Evolutionary conservation across 306 rosid species (phyloP).

Genomic region (Lathyrus sativus): DNA sequence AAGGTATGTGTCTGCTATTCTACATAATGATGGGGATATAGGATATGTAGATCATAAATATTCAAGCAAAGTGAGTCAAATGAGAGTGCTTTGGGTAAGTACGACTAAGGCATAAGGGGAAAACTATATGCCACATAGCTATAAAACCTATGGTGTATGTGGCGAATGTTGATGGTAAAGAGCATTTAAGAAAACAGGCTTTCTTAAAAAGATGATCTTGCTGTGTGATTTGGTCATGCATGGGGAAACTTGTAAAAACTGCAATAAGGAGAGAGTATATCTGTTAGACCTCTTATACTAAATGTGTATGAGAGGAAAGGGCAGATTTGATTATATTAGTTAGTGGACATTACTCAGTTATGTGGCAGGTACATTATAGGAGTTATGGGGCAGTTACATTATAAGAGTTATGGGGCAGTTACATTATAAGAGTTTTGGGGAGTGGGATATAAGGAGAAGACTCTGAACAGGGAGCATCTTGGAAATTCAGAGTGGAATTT

Average conservation of each 20-base stretch:
- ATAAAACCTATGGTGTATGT: background rate
- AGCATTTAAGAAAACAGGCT: slow-evolving; percentile 4
- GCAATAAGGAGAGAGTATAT: background rate
- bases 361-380: too few relatives aligned
- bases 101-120: background rate
- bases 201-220: background rate
- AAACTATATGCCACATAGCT: background rate
- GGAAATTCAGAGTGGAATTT: too few relatives aligned
- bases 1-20: slow-evolving; percentile 50
- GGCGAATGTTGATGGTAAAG: background rate
- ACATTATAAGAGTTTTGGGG: too few relatives aligned
- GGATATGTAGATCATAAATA: background rate
- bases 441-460: too few relatives aligned
- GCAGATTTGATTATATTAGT: too few relatives aligned
- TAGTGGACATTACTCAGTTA: too few relatives aligned
- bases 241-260: background rate
- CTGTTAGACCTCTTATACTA: too few relatives aligned
- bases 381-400: too few relatives aligned
- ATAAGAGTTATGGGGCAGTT: too few relatives aligned
- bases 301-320: too few relatives aligned
- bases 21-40: slow-evolving; percentile 2
- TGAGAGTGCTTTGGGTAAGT: background rate
- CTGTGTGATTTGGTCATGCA: background rate
- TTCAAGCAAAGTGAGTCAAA: background rate
- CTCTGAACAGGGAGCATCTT: too few relatives aligned